Evolutionary conservation across 1,139 yeast species (phyloP).

Genomic region (Geotrichum histeridarum): DNA sequence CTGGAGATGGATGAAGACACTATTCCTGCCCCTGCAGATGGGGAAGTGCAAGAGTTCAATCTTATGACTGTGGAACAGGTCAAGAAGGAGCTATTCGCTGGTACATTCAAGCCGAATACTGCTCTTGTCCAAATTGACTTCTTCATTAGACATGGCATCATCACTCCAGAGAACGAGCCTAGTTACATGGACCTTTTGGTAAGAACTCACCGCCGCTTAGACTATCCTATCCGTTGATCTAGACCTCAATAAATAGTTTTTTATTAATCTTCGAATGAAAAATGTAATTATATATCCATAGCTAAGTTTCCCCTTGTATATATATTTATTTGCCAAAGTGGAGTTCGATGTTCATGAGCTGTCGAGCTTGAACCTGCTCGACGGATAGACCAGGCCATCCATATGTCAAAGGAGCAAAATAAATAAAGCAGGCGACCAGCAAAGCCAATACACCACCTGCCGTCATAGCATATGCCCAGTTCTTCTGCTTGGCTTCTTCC

Average conservation of each 20-base stretch:
- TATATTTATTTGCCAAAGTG: slow-evolving; percentile 66
- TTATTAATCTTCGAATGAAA: not conserved
- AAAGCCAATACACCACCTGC: slow-evolving; percentile 41
- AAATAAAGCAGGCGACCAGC: slow-evolving; percentile 61
- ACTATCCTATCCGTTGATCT: slow-evolving; percentile 48
- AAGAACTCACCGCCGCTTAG: slow-evolving; percentile 62
- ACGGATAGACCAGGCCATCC: slow-evolving; percentile 65
- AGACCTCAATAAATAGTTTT: not conserved
- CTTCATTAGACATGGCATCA: slow-evolving; percentile 69
- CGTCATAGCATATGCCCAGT: slow-evolving; percentile 12
- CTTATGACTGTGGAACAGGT: slow-evolving; percentile 44
- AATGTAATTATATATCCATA: not conserved
- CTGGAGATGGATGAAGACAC: slow-evolving; percentile 49
- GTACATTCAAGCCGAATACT: slow-evolving; percentile 85
- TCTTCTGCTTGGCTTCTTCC: slow-evolving; percentile 1
- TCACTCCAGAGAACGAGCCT: slow-evolving; percentile 58
- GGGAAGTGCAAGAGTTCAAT: slow-evolving; percentile 19
- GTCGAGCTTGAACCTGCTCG: slow-evolving; percentile 64
- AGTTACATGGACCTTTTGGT: slow-evolving; percentile 53
- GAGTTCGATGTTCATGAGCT: slow-evolving; percentile 75
- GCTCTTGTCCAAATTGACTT: slow-evolving; percentile 77
- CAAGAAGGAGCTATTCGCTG: slow-evolving; percentile 42
- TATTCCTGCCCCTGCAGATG: slow-evolving; percentile 51
- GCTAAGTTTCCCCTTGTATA: not conserved
- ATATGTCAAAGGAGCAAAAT: slow-evolving; percentile 79